Evolutionary conservation across 371 early-diverging fungal genomes (phyloP), one percentile per base, ranked within the genome.

Genomic region (Lichtheimia ramosa): DNA sequence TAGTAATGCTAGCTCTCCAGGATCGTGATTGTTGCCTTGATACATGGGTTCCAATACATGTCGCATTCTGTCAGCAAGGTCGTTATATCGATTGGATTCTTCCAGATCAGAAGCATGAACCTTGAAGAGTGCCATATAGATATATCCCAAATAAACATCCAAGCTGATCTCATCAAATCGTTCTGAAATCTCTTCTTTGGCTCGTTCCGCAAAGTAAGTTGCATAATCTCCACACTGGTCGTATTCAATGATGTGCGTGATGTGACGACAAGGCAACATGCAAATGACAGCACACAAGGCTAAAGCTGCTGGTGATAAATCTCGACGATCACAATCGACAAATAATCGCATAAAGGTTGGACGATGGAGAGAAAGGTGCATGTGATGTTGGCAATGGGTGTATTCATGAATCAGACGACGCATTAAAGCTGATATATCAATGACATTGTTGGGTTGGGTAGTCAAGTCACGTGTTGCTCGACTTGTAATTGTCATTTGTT

Each of bases 101-200:
- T 48, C 23, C 2, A 53, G 51, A 1, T 65, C 57, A 5, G 52
- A 16, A 7, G 49, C 14, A 2, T 63, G 71, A 4, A 69, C 1
- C 50, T 71, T 69, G 54, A 69, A 71, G 0, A 62, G 16, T 0
- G 71, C 51, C 62, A 79, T 49, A 24, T 58, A 71, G 2, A 43
- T 46, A 56, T 64, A 74, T 0, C 68, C 61, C 2, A 61, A 16
- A 10, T 69, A 40, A 1, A 62, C 62, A 25, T 79, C 79, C 27
- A 79, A 18, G 8, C 25, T 59, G 16, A 59, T 39, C n/a, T 73
- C 64, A 43, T 79, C 79, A 52, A 79, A 75, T 2, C 59, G 60
- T 3, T 79, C 79, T 8, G 57, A 48, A 7, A 71, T 34, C 25
- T 66, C 25, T 3, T 69, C 66, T 5, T 66, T 64, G 1, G 79